These are phyloP conservation scores for Candida ipomoeae DNA, from an alignment of 805 yeast species.

Conservation along the genomic window DNA sequence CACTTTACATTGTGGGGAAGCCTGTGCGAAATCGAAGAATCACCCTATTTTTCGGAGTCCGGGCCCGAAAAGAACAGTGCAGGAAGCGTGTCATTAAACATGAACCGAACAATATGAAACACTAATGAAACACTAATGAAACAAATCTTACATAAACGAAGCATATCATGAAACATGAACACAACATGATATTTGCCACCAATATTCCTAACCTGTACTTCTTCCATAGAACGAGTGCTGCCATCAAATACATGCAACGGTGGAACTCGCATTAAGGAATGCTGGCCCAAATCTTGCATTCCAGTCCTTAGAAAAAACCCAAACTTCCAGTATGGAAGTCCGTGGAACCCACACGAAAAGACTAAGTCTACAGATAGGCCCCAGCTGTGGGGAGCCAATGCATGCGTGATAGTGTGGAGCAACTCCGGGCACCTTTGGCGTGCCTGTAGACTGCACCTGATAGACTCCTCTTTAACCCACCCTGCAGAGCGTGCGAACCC, in stretches of 20 bases:
- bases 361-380: background rate
- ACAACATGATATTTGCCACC: too few species aligned
- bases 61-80: too few species aligned
- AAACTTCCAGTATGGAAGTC: background rate
- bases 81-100: too few species aligned
- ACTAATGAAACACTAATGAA: too few species aligned
- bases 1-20: background rate
- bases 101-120: too few species aligned
- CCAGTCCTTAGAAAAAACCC: too few species aligned
- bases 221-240: too few species aligned
- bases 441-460: constrained; percentile 2
- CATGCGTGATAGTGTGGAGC: background rate
- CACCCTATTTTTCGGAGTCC: background rate
- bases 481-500: background rate
- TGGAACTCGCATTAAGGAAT: too few species aligned
- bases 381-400: background rate
- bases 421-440: background rate
- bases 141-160: too few species aligned
- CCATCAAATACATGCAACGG: too few species aligned
- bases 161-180: too few species aligned
- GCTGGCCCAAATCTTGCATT: background rate
- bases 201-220: too few species aligned
- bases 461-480: background rate
- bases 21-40: background rate
- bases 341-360: background rate